Evolutionary conservation across 2,329 filamentous ascomycete species (phyloP).

Genomic region (Penicillium sp.): DNA sequence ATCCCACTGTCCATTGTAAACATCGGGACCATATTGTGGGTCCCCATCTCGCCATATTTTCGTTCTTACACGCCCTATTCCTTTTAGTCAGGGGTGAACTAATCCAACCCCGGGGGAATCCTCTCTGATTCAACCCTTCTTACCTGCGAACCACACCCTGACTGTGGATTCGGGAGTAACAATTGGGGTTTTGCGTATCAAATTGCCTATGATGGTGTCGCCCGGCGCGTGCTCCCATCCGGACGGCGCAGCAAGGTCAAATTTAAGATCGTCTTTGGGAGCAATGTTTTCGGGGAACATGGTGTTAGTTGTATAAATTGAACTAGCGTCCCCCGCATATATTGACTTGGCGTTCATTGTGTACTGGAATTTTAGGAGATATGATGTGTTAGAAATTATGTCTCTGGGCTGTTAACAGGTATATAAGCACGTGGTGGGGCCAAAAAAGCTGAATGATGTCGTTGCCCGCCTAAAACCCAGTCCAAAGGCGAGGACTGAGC

Average conservation of each 20-base stretch:
- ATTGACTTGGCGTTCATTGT: background rate
- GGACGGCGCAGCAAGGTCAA: constrained; percentile 22
- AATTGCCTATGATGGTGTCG: constrained; percentile 24
- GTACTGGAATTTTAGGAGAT: background rate
- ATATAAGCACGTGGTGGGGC: background rate
- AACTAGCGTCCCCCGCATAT: background rate
- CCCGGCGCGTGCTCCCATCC: constrained; percentile 20
- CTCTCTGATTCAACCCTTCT: background rate
- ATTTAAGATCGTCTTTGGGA: constrained; percentile 5
- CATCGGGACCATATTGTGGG: background rate
- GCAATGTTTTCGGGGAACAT: background rate
- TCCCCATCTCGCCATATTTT: constrained; percentile 13
- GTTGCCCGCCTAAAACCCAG: background rate
- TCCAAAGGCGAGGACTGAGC: background rate
- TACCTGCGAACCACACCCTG: constrained; percentile 6
- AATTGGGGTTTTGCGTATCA: constrained; percentile 19
- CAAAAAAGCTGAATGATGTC: background rate
- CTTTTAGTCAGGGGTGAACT: background rate
- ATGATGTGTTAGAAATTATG: too few relatives aligned
- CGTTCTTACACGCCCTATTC: constrained; percentile 13
- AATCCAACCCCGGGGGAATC: background rate
- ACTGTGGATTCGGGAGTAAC: constrained; percentile 22
- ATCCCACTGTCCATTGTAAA: constrained; percentile 13
- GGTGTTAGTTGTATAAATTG: background rate
- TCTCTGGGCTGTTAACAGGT: too few relatives aligned